phyloP scores from a whole-genome alignment of 257 asterid genomes.

The Cordia subcordata region DNA sequence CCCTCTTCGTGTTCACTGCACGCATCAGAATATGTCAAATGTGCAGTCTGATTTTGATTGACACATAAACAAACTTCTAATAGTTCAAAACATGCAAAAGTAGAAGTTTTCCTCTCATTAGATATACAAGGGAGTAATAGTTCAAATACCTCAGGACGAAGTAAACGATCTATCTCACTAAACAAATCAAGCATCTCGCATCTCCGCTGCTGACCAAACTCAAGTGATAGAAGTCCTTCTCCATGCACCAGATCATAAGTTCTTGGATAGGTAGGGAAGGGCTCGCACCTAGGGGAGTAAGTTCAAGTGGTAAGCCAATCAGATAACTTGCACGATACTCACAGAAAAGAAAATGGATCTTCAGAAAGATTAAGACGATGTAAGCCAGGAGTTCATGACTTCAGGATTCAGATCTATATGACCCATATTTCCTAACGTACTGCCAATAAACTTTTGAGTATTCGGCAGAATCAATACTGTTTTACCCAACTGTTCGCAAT shows the following conservation, averaged over 20 bases:
- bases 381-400: no score
- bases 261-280: conserved; percentile 95
- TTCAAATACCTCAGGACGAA: conserved; percentile 90
- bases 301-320: conserved; percentile 4
- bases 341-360: neutral
- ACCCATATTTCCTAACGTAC: no score
- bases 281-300: conserved; percentile 79
- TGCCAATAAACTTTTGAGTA: no score
- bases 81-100: neutral
- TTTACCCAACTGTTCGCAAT: no score
- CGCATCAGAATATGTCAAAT: no score
- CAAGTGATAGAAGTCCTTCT: conserved; percentile 81
- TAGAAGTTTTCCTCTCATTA: neutral
- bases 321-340: neutral
- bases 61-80: no score
- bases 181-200: conserved; percentile 75
- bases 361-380: no score
- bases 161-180: conserved; percentile 88
- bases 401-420: no score
- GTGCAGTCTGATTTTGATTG: no score
- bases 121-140: neutral
- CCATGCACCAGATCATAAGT: conserved; percentile 96
- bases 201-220: conserved; percentile 66
- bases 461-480: no score
- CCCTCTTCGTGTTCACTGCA: no score